phyloP scores from a whole-genome alignment of 768 basidiomycete genomes.

The Cyclocybe cylindracea region DNA sequence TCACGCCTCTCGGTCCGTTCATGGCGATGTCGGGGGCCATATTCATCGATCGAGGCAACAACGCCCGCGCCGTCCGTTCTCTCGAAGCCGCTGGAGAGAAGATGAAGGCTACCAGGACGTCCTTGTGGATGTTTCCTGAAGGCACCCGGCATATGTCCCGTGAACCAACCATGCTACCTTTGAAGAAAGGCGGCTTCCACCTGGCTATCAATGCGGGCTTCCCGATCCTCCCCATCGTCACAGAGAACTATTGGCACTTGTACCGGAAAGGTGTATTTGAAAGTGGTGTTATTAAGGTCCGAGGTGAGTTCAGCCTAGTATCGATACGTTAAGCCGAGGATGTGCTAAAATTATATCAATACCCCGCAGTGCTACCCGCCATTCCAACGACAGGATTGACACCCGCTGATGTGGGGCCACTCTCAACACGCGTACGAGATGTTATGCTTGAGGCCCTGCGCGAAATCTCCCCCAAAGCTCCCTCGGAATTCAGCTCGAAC shows the following conservation, averaged over 20 bases:
- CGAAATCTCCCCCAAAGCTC: conserved; percentile 60
- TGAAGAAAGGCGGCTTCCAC: conserved; percentile 99
- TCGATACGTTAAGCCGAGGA: not conserved
- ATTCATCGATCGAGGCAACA: conserved; percentile 89
- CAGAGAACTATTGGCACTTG: conserved; percentile 90
- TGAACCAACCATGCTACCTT: conserved; percentile 69
- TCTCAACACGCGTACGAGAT: conserved; percentile 68
- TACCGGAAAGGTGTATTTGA: conserved; percentile 81
- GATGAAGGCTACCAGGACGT: conserved; percentile 71
- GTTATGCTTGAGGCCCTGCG: conserved; percentile 78
- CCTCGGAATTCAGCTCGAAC: conserved; percentile 2
- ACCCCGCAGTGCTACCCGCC: conserved; percentile 82
- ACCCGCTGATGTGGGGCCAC: conserved; percentile 64
- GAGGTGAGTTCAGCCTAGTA: conserved; percentile 53
- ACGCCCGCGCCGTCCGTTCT: conserved; percentile 68
- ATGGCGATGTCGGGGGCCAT: conserved; percentile 89
- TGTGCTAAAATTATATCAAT: conserved; percentile 2
- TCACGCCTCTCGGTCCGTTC: conserved; percentile 87
- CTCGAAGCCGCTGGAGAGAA: conserved; percentile 74
- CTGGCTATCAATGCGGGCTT: conserved; percentile 89
- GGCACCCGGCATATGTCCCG: conserved; percentile 82
- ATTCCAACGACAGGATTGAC: conserved; percentile 75
- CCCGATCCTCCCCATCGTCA: conserved; percentile 89
- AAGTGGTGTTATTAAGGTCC: conserved; percentile 74
- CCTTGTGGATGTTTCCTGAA: conserved; percentile 95